Evolutionary conservation across 169 alveolate species (phyloP).

Genomic region (Plasmodium yoelii): DNA sequence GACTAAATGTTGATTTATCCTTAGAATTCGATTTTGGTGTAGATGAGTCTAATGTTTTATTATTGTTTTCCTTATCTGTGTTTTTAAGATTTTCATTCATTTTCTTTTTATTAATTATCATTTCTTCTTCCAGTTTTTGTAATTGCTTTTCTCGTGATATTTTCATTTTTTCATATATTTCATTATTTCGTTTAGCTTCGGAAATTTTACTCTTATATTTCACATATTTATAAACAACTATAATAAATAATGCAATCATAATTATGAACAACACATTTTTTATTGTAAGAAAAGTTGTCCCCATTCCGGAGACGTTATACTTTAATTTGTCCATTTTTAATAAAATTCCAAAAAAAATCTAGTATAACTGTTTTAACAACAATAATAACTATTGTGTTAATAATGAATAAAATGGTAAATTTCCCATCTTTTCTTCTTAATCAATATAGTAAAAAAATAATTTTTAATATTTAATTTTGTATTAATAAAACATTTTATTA

Average conservation of each 20-base stretch:
- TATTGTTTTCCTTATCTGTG: conserved; percentile 33
- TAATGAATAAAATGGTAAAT: background rate
- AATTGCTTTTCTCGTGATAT: conserved; percentile 57
- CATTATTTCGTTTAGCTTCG: conserved; percentile 33
- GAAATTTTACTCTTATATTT: conserved; percentile 36
- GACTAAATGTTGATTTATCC: conserved; percentile 57
- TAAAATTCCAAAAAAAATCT: background rate
- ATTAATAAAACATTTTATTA: too few relatives aligned
- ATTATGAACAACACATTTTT: conserved; percentile 27
- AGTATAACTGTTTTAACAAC: background rate
- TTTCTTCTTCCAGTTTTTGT: conserved; percentile 71
- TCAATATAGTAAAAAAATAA: too few relatives aligned
- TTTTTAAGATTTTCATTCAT: conserved; percentile 55
- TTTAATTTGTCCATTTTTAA: conserved; percentile 49
- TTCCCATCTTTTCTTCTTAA: too few relatives aligned
- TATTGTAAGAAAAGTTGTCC: conserved; percentile 11
- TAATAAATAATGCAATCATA: conserved; percentile 7
- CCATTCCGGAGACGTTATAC: conserved; percentile 10
- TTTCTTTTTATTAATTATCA: conserved; percentile 54
- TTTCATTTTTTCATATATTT: conserved; percentile 59
- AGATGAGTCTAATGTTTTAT: conserved; percentile 20
- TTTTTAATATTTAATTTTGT: too few relatives aligned
- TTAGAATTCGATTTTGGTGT: conserved; percentile 48
- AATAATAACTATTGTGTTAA: background rate
- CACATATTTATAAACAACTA: conserved; percentile 31